These are phyloP conservation scores for Taxillus chinensis DNA, from an alignment of 164 flowering plant species.

Conservation along the genomic window DNA sequence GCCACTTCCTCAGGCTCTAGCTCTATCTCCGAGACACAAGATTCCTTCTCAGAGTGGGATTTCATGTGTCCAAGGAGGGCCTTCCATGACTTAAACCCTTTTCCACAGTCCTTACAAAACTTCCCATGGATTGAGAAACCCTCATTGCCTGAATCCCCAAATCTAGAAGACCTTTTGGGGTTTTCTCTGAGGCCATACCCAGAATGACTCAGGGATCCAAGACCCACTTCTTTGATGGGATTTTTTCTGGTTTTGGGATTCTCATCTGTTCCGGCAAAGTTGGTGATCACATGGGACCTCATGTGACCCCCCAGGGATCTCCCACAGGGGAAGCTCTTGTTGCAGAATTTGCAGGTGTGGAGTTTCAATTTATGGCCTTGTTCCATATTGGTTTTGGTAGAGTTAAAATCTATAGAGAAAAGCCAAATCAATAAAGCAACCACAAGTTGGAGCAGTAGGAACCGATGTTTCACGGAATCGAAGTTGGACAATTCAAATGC, in stretches of 20 bases:
- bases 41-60: constrained; percentile 31
- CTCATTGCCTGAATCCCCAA: constrained; percentile 18
- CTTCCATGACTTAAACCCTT: constrained; percentile 36
- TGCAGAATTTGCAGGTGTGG: constrained; percentile 72
- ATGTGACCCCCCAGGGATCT: constrained; percentile 93
- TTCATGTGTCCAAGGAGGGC: constrained; percentile 52
- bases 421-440: too few relatives aligned
- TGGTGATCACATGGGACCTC: constrained; percentile 65
- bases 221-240: neutral
- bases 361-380: constrained; percentile 22
- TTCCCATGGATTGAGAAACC: constrained; percentile 9
- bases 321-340: constrained; percentile 64
- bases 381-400: constrained; percentile 16
- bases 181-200: constrained; percentile 65
- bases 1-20: constrained; percentile 59
- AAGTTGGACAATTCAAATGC: neutral
- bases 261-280: constrained; percentile 19
- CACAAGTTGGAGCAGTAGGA: too few relatives aligned
- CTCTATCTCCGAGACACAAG: constrained; percentile 34
- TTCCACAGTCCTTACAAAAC: constrained; percentile 39
- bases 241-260: constrained; percentile 17
- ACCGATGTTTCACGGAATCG: too few relatives aligned
- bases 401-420: too few relatives aligned
- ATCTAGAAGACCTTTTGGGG: constrained; percentile 39
- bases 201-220: constrained; percentile 9